phyloP scores from a whole-genome alignment of 768 basidiomycete species.

The Fomitopsis serialis region DNA sequence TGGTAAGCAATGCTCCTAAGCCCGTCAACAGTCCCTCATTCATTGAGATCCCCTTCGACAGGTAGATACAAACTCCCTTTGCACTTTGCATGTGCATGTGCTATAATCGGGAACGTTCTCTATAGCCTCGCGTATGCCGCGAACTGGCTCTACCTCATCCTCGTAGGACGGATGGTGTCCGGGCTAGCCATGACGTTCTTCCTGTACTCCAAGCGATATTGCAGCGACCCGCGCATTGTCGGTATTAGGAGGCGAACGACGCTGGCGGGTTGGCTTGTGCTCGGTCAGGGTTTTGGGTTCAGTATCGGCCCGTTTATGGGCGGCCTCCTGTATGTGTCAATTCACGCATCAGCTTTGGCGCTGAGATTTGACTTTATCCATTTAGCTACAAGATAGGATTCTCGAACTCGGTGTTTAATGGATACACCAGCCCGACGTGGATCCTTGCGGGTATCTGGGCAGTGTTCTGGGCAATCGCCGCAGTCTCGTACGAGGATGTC shows the following conservation, averaged over 20 bases:
- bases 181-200: constrained; percentile 57
- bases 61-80: constrained; percentile 52
- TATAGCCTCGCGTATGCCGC: constrained; percentile 58
- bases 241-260: constrained; percentile 59
- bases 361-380: not conserved
- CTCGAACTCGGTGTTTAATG: constrained; percentile 52
- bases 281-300: constrained; percentile 59
- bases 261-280: constrained; percentile 55
- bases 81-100: constrained; percentile 45
- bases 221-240: constrained; percentile 65
- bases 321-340: constrained; percentile 40
- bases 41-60: too few species aligned
- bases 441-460: constrained; percentile 51
- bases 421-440: constrained; percentile 64
- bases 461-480: constrained; percentile 40
- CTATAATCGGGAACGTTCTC: constrained; percentile 51
- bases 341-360: not conserved
- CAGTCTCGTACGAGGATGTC: constrained; percentile 29
- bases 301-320: constrained; percentile 60
- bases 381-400: constrained; percentile 48
- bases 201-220: constrained; percentile 68
- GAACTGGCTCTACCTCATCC: constrained; percentile 61
- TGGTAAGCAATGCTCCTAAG: constrained; percentile 37
- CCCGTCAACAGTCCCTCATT: too few species aligned
- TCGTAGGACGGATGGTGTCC: constrained; percentile 61